Evolutionary conservation across 192 early-diverging fungal species (phyloP), one percentile per base, ranked within the genome.

Genomic region (Coemansia umbellata): DNA sequence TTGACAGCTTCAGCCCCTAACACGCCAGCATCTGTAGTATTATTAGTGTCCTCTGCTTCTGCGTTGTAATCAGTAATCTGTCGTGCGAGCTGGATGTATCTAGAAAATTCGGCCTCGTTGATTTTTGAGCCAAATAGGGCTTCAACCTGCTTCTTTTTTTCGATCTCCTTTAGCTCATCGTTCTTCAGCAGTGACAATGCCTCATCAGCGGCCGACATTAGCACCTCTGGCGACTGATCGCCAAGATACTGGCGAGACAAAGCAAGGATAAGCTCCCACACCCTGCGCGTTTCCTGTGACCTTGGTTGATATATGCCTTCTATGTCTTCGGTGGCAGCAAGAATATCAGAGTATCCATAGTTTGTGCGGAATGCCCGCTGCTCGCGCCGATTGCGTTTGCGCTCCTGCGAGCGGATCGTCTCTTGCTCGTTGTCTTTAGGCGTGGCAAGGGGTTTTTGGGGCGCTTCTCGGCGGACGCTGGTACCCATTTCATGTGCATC

Each of bases 301-400:
- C 85, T 82, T 30, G 97, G 97, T 31, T 86, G 75, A 57, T 99
- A 99, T 44, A 91, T 77, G 17, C 86, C 85, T 58, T 95, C 95
- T 43, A 88, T 80, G 50, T 90, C 87, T 7, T 91, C 90, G 23
- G 95, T 92, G 0, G 91, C 95, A 4, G 88, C 81, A 15, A 97
- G 55, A 26, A 97, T 73, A 31, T 66, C 53, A 10, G 33, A 79
- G 60, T 84, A 89, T 18, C 90, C 87, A 48, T 86, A 87, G 42
- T 84, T 82, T 37, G 67, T 85, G 19, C 31, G 36, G 9, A 47
- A 4, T 5, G 22, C 19, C 1, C 68, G 67, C 56, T 67, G 56
- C 72, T 77, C 52, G 47, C 49, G 59, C 24, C 47, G 32, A 26
- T 19, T 42, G 2, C 50, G 55, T 40, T 63, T 56, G 27, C 47